Evolutionary conservation across 345 rosid genomes (phyloP).

Genomic region (Xanthoceras sorbifolium): DNA sequence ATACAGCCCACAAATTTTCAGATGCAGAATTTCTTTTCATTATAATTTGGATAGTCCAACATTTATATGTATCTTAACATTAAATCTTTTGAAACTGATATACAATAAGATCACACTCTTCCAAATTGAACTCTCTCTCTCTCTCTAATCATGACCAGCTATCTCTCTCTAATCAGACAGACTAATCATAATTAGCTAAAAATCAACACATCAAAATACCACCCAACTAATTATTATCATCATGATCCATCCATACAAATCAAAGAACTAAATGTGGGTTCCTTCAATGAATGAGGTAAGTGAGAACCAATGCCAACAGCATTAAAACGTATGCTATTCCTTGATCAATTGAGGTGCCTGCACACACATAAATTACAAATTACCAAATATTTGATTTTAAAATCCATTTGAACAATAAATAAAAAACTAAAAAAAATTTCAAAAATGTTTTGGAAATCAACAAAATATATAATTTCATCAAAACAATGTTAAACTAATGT

Average conservation of each 20-base stretch:
- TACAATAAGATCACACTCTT: not conserved
- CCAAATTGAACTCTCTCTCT: not conserved
- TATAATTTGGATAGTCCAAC: not conserved
- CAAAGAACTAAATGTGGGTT: not conserved
- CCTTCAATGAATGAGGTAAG: conserved; percentile 69
- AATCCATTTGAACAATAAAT: not conserved
- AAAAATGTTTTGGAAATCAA: too few relatives aligned
- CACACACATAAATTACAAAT: conserved; percentile 4
- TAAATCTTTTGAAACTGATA: not conserved
- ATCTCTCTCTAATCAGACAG: too few relatives aligned
- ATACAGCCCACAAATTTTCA: too few relatives aligned
- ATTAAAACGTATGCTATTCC: conserved; percentile 77
- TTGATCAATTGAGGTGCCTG: conserved; percentile 86
- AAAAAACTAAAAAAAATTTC: not conserved
- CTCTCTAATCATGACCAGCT: too few relatives aligned
- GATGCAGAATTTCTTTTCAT: too few relatives aligned
- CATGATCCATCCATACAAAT: not conserved
- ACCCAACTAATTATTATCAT: not conserved
- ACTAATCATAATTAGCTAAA: not conserved
- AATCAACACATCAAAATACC: not conserved
- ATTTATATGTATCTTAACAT: too few relatives aligned
- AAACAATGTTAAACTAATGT: too few relatives aligned
- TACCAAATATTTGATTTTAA: not conserved
- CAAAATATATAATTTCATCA: too few relatives aligned
- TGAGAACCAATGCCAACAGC: conserved; percentile 86